phyloP scores from a whole-genome alignment of 2,329 filamentous ascomycete genomes.

The Penicillium sp. region DNA sequence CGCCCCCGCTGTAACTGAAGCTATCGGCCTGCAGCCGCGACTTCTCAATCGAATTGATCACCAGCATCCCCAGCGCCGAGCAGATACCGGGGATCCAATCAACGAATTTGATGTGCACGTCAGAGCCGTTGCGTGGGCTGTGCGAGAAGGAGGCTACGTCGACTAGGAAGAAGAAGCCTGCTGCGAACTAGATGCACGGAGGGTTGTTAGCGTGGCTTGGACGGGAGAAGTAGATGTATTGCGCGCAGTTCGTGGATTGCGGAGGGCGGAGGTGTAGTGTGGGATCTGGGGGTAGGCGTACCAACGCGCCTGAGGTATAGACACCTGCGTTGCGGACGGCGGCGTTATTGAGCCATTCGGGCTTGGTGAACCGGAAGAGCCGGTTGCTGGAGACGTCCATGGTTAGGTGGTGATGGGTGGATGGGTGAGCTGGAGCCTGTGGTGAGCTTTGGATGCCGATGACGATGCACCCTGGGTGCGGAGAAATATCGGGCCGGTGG shows the following conservation, averaged over 20 bases:
- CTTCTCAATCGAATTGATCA: conserved; percentile 73
- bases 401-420: not conserved
- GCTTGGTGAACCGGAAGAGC: conserved; percentile 68
- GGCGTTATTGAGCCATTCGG: conserved; percentile 67
- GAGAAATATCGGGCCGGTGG: conserved; percentile 20
- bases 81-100: conserved; percentile 74
- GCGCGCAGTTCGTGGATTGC: not conserved
- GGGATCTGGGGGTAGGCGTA: conserved; percentile 40
- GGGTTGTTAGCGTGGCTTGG: not conserved
- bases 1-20: conserved; percentile 65
- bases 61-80: conserved; percentile 68
- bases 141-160: conserved; percentile 66
- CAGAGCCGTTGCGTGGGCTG: conserved; percentile 61
- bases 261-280: not conserved
- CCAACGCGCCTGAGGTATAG: conserved; percentile 66
- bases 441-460: conserved; percentile 13
- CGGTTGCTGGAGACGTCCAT: conserved; percentile 53
- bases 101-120: conserved; percentile 67
- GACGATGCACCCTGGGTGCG: conserved; percentile 17
- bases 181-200: conserved; percentile 57
- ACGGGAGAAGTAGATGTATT: not conserved
- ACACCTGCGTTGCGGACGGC: conserved; percentile 65
- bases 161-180: conserved; percentile 70
- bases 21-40: conserved; percentile 63
- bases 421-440: conserved; percentile 11